These are phyloP conservation scores for Kwoniella mangroviensis DNA, from an alignment of 768 basidiomycete genomes.

Conservation along the genomic window DNA sequence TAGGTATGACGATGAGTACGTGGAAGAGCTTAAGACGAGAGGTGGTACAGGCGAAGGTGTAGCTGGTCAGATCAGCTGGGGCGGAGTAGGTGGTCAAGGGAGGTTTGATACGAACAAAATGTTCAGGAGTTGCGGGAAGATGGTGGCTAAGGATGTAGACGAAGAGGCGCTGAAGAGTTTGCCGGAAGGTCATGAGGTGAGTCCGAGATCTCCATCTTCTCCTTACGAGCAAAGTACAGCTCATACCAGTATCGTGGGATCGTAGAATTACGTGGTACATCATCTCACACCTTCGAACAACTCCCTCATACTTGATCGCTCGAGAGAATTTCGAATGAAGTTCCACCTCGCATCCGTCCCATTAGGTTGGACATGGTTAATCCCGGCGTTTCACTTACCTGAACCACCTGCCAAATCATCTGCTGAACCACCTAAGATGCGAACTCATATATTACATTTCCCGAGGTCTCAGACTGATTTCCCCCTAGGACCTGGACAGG, in stretches of 20 bases:
- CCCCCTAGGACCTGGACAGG: constrained; percentile 71
- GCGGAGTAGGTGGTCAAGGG: constrained; percentile 63
- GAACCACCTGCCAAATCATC: constrained; percentile 58
- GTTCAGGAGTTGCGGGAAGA: constrained; percentile 73
- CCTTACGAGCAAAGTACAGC: too few species aligned
- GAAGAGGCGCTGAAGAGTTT: constrained; percentile 34
- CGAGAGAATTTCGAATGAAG: constrained; percentile 38
- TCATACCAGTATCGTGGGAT: neutral
- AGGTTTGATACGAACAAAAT: constrained; percentile 78
- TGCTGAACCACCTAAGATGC: neutral
- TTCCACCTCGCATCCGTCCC: constrained; percentile 63
- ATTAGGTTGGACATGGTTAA: constrained; percentile 85
- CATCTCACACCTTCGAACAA: constrained; percentile 12
- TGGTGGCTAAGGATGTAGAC: constrained; percentile 61
- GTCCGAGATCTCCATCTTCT: neutral
- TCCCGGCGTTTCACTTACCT: constrained; percentile 79
- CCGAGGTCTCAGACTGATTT: constrained; percentile 75
- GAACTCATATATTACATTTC: constrained; percentile 54
- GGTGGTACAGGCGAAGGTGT: constrained; percentile 58
- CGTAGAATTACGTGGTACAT: constrained; percentile 68
- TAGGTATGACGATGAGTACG: constrained; percentile 76
- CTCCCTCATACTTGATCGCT: constrained; percentile 31
- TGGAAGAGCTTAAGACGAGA: constrained; percentile 65
- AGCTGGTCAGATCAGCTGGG: constrained; percentile 32
- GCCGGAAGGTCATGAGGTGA: constrained; percentile 14